These are phyloP conservation scores for Euphorbia celastroides DNA, from an alignment of 441 rosid genomes.

Conservation along the genomic window DNA sequence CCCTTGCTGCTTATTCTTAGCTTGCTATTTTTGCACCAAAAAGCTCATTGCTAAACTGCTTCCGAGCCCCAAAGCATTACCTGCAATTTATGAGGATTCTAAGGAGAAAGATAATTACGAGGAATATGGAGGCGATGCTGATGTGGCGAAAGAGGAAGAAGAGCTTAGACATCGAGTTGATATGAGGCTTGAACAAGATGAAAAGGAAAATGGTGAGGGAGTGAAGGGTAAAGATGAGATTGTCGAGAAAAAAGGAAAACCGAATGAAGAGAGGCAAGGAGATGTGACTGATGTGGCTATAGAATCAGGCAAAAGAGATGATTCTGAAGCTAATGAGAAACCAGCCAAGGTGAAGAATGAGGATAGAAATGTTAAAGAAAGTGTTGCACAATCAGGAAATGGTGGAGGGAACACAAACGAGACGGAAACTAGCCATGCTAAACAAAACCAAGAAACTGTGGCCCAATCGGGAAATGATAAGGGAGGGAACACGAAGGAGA, in stretches of 20 bases:
- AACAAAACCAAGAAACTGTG: too few species aligned
- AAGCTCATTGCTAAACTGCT: constrained; percentile 60
- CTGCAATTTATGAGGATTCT: constrained; percentile 11
- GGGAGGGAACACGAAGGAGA: too few species aligned
- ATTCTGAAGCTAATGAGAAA: constrained; percentile 28
- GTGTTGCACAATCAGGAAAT: too few species aligned
- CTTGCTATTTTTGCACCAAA: constrained; percentile 68
- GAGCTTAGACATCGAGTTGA: too few species aligned
- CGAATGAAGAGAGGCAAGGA: constrained; percentile 14
- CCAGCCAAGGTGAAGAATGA: constrained; percentile 25
- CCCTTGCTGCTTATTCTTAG: constrained; percentile 63
- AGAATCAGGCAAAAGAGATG: constrained; percentile 20
- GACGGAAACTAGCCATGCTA: background rate
- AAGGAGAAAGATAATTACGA: constrained; percentile 10
- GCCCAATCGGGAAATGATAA: too few species aligned
- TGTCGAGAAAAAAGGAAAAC: too few species aligned
- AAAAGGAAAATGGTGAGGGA: constrained; percentile 8
- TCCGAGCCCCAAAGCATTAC: constrained; percentile 28
- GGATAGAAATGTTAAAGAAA: too few species aligned
- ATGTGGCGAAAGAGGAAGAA: constrained; percentile 29
- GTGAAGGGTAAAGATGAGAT: constrained; percentile 12
- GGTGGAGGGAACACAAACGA: background rate
- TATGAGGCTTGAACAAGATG: too few species aligned
- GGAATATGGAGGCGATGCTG: constrained; percentile 15
- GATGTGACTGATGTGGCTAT: constrained; percentile 26